Evolutionary conservation across 768 basidiomycete genomes (phyloP).

Genomic region (Amanita jacksonii): DNA sequence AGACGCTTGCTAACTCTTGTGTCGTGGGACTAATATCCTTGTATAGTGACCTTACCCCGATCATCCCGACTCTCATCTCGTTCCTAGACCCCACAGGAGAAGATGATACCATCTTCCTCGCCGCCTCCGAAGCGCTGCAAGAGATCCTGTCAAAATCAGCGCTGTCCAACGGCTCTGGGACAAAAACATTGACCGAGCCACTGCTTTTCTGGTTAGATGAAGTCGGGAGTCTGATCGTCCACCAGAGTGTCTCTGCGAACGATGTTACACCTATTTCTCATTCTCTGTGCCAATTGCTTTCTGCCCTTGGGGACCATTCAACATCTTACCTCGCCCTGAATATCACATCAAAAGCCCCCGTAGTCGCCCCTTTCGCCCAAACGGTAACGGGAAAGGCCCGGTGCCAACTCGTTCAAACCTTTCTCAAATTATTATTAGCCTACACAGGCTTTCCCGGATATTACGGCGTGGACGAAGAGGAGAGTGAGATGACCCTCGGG

Average conservation of each 20-base stretch:
- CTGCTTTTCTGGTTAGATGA: constrained; percentile 69
- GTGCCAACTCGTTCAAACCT: constrained; percentile 53
- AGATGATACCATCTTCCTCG: constrained; percentile 46
- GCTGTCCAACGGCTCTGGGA: constrained; percentile 60
- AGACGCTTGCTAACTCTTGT: constrained; percentile 18
- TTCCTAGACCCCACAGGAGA: constrained; percentile 46
- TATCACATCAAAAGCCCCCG: constrained; percentile 39
- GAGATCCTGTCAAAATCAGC: constrained; percentile 73
- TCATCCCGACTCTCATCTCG: constrained; percentile 58
- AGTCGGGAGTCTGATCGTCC: constrained; percentile 39
- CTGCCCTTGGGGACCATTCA: constrained; percentile 81
- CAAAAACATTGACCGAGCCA: constrained; percentile 72
- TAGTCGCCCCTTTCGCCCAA: constrained; percentile 16
- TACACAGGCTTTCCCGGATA: constrained; percentile 67
- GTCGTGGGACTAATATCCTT: constrained; percentile 1
- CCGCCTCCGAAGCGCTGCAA: constrained; percentile 62
- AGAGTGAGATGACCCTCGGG: constrained; percentile 77
- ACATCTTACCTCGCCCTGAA: constrained; percentile 64
- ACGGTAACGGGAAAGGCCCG: constrained; percentile 23
- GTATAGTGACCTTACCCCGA: constrained; percentile 54
- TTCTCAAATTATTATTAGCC: constrained; percentile 59
- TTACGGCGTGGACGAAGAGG: constrained; percentile 78
- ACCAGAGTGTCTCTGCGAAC: constrained; percentile 26
- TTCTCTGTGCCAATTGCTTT: constrained; percentile 73
- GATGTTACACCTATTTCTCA: constrained; percentile 49